phyloP scores from a whole-genome alignment of 78 protist genomes.

The Chrysochromulina tobinii region DNA sequence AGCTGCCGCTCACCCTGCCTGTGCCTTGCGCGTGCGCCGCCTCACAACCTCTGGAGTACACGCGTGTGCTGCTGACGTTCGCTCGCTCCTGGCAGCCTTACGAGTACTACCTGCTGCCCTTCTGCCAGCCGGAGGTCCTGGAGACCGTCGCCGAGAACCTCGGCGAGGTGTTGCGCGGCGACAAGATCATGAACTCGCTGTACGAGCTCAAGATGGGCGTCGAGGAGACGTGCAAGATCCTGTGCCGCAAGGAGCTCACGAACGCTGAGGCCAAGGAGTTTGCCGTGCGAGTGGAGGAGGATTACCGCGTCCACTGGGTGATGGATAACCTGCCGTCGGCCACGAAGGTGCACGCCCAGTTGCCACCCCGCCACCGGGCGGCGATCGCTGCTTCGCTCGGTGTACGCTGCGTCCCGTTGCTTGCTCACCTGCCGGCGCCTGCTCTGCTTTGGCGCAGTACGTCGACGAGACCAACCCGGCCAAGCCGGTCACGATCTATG shows the following conservation, averaged over 20 bases:
- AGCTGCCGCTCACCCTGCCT: neutral
- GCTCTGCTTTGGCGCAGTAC: neutral
- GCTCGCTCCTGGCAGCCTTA: slow-evolving; percentile 11
- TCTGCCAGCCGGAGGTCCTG: slow-evolving; percentile 32
- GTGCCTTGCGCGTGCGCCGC: too few species aligned
- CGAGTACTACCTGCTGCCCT: slow-evolving; percentile 55
- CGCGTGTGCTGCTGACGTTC: too few species aligned
- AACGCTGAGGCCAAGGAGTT: neutral
- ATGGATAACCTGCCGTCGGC: slow-evolving; percentile 68
- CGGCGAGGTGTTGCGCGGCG: slow-evolving; percentile 42
- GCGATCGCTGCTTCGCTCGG: too few species aligned
- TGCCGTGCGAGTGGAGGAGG: neutral
- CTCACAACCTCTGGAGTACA: too few species aligned
- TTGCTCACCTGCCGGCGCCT: too few species aligned
- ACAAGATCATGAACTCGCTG: slow-evolving; percentile 33
- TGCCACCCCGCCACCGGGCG: too few species aligned
- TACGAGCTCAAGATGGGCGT: slow-evolving; percentile 47
- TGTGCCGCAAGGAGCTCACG: slow-evolving; percentile 31
- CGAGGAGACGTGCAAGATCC: slow-evolving; percentile 21
- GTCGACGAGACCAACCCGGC: neutral
- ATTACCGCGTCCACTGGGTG: slow-evolving; percentile 51
- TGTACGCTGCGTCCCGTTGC: too few species aligned
- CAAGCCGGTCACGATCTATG: neutral
- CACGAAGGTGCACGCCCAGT: neutral
- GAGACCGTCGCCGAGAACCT: slow-evolving; percentile 42